Percentiles rank a stretch among this genome's conserved stretches.
Evolutionary conservation across 176 grass and related monocot species (phyloP).

Genomic region (Luzula sylvatica): DNA sequence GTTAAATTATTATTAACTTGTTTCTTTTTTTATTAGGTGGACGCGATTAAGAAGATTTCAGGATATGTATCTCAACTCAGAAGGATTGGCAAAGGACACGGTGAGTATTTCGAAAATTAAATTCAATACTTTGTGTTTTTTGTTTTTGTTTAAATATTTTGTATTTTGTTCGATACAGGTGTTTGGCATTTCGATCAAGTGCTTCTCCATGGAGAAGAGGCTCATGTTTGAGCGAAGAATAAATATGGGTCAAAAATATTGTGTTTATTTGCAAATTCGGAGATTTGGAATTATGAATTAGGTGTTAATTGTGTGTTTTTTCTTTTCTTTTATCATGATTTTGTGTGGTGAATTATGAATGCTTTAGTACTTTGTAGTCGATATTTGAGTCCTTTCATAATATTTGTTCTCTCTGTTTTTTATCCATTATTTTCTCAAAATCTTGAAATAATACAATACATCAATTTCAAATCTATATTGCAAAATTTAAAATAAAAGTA

Average conservation of each 20-base stretch:
- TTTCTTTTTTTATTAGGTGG: constrained; percentile 35
- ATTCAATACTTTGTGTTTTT: neutral
- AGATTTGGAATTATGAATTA: neutral
- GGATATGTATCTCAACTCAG: constrained; percentile 74
- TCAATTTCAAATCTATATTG: no score
- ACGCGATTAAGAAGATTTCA: constrained; percentile 75
- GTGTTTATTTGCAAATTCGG: neutral
- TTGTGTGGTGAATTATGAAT: no score
- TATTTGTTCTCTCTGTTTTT: no score
- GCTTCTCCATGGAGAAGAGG: constrained; percentile 54
- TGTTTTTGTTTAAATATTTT: neutral
- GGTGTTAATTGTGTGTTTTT: no score
- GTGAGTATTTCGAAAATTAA: constrained; percentile 24
- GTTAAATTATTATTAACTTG: neutral
- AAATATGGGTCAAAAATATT: no score
- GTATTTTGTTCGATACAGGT: constrained; percentile 29
- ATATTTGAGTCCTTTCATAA: no score
- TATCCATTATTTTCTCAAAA: no score
- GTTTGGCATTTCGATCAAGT: constrained; percentile 85
- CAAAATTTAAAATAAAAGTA: no score
- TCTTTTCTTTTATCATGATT: no score
- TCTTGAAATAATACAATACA: no score
- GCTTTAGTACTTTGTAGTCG: no score
- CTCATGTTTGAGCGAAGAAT: no score
- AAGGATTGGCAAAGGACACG: constrained; percentile 79